Percentiles rank a stretch among this genome's conserved stretches.
Evolutionary conservation across 2,329 filamentous ascomycete genomes (phyloP).

Genomic region (Esteya vermicola): DNA sequence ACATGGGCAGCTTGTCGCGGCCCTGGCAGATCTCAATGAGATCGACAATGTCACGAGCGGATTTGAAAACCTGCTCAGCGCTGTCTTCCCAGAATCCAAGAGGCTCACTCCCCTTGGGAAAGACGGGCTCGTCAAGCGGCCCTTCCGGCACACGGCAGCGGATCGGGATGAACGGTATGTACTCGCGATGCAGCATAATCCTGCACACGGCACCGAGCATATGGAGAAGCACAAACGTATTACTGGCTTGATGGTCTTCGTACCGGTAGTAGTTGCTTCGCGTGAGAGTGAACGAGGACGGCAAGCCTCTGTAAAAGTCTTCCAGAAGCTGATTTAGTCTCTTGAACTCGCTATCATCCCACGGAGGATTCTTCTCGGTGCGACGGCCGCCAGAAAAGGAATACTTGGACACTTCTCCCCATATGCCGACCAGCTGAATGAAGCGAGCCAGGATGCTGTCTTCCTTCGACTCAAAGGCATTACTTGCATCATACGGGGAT

Average conservation of each 20-base stretch:
- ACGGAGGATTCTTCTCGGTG: slow-evolving; percentile 39
- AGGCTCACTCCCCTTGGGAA: slow-evolving; percentile 32
- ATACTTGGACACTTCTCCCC: slow-evolving; percentile 44
- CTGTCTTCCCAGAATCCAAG: slow-evolving; percentile 47
- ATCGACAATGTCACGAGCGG: slow-evolving; percentile 49
- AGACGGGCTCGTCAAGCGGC: slow-evolving; percentile 44
- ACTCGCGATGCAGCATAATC: slow-evolving; percentile 56
- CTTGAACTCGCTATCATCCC: slow-evolving; percentile 41
- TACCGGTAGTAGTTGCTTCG: slow-evolving; percentile 50
- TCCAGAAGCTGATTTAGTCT: slow-evolving; percentile 35
- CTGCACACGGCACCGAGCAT: slow-evolving; percentile 50
- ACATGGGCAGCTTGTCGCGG: slow-evolving; percentile 47
- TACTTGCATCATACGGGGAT: neutral
- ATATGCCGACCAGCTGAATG: slow-evolving; percentile 43
- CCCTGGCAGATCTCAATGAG: slow-evolving; percentile 46
- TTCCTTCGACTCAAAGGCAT: slow-evolving; percentile 7
- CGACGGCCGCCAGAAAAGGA: slow-evolving; percentile 36
- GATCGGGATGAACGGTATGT: slow-evolving; percentile 52
- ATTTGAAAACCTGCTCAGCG: slow-evolving; percentile 47
- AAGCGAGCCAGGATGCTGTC: slow-evolving; percentile 38
- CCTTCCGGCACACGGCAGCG: slow-evolving; percentile 32
- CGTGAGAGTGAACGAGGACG: slow-evolving; percentile 41
- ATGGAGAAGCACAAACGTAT: slow-evolving; percentile 52
- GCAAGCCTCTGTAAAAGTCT: slow-evolving; percentile 37
- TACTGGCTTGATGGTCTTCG: slow-evolving; percentile 47